Evolutionary conservation across 163 green algal genomes (phyloP).

Genomic region (Scenedesmus sp.): DNA sequence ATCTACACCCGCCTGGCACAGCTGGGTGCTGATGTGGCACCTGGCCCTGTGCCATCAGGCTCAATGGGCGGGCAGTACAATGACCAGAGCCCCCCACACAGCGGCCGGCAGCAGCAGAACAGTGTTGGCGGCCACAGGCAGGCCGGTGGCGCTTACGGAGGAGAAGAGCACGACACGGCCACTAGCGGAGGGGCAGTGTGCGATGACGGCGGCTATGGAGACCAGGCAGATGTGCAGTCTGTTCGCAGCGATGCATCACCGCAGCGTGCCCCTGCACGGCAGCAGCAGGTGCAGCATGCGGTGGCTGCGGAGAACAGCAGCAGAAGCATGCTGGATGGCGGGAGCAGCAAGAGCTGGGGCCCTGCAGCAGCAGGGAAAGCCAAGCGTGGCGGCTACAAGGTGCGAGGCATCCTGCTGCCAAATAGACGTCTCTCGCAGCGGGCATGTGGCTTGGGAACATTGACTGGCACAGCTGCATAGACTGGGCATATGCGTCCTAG

Average conservation of each 20-base stretch:
- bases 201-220: not conserved
- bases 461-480: not conserved
- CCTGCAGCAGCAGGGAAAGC: not conserved
- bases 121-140: not conserved
- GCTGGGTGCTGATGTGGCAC: constrained; percentile 26
- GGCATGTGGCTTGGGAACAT: too few species aligned
- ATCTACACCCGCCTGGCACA: constrained; percentile 55
- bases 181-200: constrained; percentile 1
- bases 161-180: constrained; percentile 11
- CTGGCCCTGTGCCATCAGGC: not conserved
- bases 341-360: constrained; percentile 29
- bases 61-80: not conserved
- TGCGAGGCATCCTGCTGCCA: not conserved
- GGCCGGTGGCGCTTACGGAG: not conserved
- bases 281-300: constrained; percentile 4
- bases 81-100: constrained; percentile 16
- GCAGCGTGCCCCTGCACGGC: not conserved
- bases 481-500: not conserved
- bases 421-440: not conserved
- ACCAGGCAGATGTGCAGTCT: constrained; percentile 1
- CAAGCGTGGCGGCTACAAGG: constrained; percentile 39
- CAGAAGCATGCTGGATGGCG: constrained; percentile 3
- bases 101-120: not conserved
- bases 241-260: not conserved
- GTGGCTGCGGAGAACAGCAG: not conserved